Conservation (phyloP, 768 basidiomycete genomes). For the Kwoniella sp. region DNA sequence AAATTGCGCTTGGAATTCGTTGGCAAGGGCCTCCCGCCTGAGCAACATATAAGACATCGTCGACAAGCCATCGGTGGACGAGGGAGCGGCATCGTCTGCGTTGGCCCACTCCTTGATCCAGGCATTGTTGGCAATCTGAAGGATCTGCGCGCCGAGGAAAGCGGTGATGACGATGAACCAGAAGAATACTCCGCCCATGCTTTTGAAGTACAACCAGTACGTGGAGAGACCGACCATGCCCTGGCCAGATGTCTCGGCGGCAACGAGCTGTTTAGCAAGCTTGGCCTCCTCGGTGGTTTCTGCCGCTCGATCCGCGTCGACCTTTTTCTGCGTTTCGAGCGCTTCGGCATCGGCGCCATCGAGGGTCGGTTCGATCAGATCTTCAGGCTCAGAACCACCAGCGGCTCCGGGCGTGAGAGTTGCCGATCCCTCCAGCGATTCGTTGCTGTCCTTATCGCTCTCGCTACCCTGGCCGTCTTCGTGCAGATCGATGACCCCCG, state of each 20-base stretch:
- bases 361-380: constrained; percentile 32
- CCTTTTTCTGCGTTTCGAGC: constrained; percentile 33
- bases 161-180: constrained; percentile 42
- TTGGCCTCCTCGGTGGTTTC: constrained; percentile 18
- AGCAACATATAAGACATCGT: not conserved
- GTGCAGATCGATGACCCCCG: constrained; percentile 33
- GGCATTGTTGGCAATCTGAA: constrained; percentile 45
- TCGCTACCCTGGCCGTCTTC: too few species aligned
- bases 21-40: not conserved
- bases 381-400: too few species aligned
- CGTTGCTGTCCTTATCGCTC: not conserved
- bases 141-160: constrained; percentile 39
- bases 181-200: constrained; percentile 34
- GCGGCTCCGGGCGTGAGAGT: constrained; percentile 1
- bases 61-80: not conserved
- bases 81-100: constrained; percentile 8
- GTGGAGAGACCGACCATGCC: constrained; percentile 38
- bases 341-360: constrained; percentile 26
- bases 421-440: constrained; percentile 4
- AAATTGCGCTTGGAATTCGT: not conserved
- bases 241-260: constrained; percentile 34
- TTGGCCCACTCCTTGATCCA: constrained; percentile 51
- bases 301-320: constrained; percentile 26
- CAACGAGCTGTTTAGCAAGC: constrained; percentile 43
- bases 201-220: constrained; percentile 41